Evolutionary conservation across 2,329 filamentous ascomycete species (phyloP).

Genomic region (Reticulascus tulasneorum): DNA sequence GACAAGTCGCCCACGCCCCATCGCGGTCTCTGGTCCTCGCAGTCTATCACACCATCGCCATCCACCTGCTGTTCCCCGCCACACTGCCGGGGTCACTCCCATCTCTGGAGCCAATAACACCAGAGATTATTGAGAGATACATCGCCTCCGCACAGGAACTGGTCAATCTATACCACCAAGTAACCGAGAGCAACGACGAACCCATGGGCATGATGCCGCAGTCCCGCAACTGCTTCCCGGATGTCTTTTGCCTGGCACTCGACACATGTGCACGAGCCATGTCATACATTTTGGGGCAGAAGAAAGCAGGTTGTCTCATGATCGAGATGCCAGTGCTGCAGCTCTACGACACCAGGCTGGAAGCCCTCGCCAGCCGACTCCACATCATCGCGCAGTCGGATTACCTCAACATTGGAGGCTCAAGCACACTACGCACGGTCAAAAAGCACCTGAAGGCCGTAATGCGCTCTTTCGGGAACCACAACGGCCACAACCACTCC

Average conservation of each 20-base stretch:
- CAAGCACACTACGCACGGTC: conserved; percentile 17
- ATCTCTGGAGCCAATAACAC: conserved; percentile 1
- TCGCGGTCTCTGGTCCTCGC: conserved; percentile 23
- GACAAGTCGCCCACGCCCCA: conserved; percentile 18
- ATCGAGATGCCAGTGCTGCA: conserved; percentile 16
- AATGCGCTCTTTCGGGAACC: conserved; percentile 15
- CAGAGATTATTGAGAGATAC: conserved; percentile 23
- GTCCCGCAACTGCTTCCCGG: conserved; percentile 19
- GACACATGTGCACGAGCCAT: conserved; percentile 27
- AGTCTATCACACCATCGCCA: conserved; percentile 28
- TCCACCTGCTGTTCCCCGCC: conserved; percentile 27
- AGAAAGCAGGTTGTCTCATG: conserved; percentile 10
- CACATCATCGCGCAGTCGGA: conserved; percentile 23
- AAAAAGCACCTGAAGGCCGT: conserved; percentile 25
- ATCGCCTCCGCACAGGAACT: conserved; percentile 25
- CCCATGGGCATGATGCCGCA: conserved; percentile 16
- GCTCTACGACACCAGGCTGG: conserved; percentile 20
- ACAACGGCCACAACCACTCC: neutral
- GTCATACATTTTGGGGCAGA: conserved; percentile 18
- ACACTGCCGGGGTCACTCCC: conserved; percentile 3
- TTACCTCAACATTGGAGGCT: conserved; percentile 20
- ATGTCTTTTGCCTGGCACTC: conserved; percentile 23
- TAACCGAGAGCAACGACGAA: conserved; percentile 17
- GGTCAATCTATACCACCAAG: conserved; percentile 18
- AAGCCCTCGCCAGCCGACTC: conserved; percentile 19